Evolutionary conservation across 192 early-diverging fungal species (phyloP).

Genomic region (Chytriomyces confervae): DNA sequence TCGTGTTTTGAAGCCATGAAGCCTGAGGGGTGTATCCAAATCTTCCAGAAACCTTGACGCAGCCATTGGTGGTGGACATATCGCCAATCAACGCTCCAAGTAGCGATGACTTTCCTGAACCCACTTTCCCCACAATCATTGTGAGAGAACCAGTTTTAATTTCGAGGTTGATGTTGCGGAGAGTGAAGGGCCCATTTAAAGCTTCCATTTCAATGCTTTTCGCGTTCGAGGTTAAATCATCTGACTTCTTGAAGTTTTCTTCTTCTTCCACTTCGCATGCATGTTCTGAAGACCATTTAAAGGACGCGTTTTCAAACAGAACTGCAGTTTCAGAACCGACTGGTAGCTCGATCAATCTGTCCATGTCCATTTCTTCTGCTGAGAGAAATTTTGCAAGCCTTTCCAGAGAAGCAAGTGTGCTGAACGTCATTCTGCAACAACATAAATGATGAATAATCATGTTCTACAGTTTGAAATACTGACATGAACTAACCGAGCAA

Average conservation of each 20-base stretch:
- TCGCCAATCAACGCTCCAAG: conserved; percentile 68
- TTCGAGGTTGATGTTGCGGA: conserved; percentile 55
- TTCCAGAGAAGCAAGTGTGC: conserved; percentile 24
- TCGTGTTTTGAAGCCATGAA: conserved; percentile 43
- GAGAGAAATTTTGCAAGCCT: conserved; percentile 28
- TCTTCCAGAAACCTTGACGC: conserved; percentile 37
- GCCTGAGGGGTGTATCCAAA: conserved; percentile 46
- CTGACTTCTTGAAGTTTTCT: not conserved
- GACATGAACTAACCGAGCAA: too few species aligned
- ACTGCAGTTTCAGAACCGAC: not conserved
- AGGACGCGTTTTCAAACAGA: not conserved
- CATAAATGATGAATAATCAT: too few species aligned
- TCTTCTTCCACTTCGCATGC: not conserved
- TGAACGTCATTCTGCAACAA: too few species aligned
- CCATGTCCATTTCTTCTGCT: conserved; percentile 13
- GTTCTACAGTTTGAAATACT: too few species aligned
- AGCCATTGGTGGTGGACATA: conserved; percentile 78
- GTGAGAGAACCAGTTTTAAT: conserved; percentile 68
- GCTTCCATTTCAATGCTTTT: not conserved
- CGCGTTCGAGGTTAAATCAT: too few species aligned
- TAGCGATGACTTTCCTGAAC: conserved; percentile 74
- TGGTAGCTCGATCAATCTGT: too few species aligned
- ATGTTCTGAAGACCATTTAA: not conserved
- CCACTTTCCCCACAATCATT: conserved; percentile 76
- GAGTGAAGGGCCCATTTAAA: conserved; percentile 46